Evolutionary conservation across 2,329 filamentous ascomycete species (phyloP).

Genomic region (Neopestalotiopsis sp.): DNA sequence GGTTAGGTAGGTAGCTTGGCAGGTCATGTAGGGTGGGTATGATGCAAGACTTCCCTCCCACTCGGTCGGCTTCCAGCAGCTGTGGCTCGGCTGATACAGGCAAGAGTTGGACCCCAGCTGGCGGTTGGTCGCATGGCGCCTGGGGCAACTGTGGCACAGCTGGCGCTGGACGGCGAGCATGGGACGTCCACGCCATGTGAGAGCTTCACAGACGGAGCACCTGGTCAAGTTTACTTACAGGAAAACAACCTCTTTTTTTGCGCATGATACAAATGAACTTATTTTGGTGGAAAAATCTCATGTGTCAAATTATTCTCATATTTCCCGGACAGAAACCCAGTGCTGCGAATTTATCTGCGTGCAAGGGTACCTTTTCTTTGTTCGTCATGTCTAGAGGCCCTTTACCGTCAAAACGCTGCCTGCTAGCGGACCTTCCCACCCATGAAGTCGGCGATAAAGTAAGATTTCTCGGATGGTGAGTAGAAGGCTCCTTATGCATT

Average conservation of each 20-base stretch:
- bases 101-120: neutral
- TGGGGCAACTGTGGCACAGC: neutral
- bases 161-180: neutral
- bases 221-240: neutral
- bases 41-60: constrained; percentile 20
- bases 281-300: neutral
- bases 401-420: constrained; percentile 66
- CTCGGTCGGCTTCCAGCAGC: neutral
- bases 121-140: constrained; percentile 3
- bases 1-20: constrained; percentile 10
- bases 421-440: constrained; percentile 64
- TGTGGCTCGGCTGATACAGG: constrained; percentile 7
- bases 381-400: constrained; percentile 60
- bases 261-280: neutral
- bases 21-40: constrained; percentile 14
- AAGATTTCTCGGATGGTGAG: constrained; percentile 90
- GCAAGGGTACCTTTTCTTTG: neutral
- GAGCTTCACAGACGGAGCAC: neutral
- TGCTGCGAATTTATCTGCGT: neutral
- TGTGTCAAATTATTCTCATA: neutral
- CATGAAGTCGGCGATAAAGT: constrained; percentile 74
- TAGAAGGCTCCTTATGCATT: constrained; percentile 11
- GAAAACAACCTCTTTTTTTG: neutral
- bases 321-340: neutral
- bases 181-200: neutral